Conservation (phyloP, 345 rosid genomes). For the Eucalyptus sp. region DNA sequence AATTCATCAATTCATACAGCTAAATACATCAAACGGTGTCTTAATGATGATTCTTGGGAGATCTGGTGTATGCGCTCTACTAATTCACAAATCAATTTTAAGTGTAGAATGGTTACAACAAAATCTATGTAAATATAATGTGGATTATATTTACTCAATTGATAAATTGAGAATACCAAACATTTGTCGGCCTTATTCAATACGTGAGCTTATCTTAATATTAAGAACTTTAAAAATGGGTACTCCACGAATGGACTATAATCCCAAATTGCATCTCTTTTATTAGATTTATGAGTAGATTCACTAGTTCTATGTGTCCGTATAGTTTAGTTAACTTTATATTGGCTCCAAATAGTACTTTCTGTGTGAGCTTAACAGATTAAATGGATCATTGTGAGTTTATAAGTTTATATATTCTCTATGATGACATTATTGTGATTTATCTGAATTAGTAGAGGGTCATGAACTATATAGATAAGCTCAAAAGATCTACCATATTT, state of each 20-base stretch:
- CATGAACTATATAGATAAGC: background rate
- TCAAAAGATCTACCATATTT: background rate
- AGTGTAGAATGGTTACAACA: background rate
- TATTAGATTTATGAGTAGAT: background rate
- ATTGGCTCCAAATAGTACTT: background rate
- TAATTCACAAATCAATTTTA: background rate
- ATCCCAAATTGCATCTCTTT: background rate
- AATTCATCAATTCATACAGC: background rate
- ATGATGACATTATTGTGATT: background rate
- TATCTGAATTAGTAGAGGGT: background rate
- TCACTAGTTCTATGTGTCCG: background rate
- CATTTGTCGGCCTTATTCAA: background rate
- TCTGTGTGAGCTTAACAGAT: background rate
- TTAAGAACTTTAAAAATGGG: background rate
- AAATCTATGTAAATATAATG: background rate
- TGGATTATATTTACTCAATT: background rate
- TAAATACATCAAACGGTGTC: background rate
- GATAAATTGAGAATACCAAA: background rate
- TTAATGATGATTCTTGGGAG: background rate
- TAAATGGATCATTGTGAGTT: background rate
- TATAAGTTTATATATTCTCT: background rate
- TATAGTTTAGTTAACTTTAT: background rate
- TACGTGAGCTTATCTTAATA: background rate
- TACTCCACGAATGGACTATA: background rate
- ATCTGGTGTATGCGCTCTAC: background rate